Conservation (phyloP, 805 yeast genomes). For the Novakomyces olei region DNA sequence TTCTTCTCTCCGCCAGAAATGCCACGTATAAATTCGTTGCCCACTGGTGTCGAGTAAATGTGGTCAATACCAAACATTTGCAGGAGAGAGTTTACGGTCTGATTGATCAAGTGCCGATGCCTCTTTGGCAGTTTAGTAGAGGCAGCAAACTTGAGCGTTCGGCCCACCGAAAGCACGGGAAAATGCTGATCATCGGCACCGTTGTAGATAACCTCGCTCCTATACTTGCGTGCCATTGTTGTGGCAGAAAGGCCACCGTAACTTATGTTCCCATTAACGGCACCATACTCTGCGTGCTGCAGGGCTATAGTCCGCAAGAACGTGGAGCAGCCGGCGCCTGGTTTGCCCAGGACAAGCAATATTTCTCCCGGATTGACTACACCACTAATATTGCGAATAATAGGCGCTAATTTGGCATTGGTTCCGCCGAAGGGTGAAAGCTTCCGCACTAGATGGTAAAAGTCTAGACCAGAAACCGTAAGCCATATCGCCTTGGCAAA, state of each 20-base stretch:
- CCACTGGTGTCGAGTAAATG: not conserved
- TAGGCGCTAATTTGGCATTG: not conserved
- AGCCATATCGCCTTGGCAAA: too few relatives aligned
- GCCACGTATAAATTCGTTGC: slow-evolving; percentile 24
- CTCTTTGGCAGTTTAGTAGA: not conserved
- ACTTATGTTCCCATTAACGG: slow-evolving; percentile 30
- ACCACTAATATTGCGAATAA: slow-evolving; percentile 34
- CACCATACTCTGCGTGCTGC: slow-evolving; percentile 10
- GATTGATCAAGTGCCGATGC: not conserved
- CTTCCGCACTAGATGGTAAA: too few relatives aligned
- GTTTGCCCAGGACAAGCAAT: slow-evolving; percentile 49
- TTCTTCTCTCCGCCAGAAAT: slow-evolving; percentile 28
- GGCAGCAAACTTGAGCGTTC: slow-evolving; percentile 47
- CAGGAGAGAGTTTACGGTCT: not conserved
- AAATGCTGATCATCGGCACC: slow-evolving; percentile 36
- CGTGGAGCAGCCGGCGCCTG: slow-evolving; percentile 62
- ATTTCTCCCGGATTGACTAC: slow-evolving; percentile 37
- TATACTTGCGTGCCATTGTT: slow-evolving; percentile 35
- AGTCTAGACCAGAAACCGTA: too few relatives aligned
- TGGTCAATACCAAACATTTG: not conserved
- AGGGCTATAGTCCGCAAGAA: slow-evolving; percentile 26
- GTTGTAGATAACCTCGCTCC: slow-evolving; percentile 24
- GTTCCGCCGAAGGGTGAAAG: not conserved
- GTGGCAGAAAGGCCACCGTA: slow-evolving; percentile 38
- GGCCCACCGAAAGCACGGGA: slow-evolving; percentile 53